phyloP scores from a whole-genome alignment of 2,329 filamentous ascomycete genomes.

The Xenoacremonium recifei region DNA sequence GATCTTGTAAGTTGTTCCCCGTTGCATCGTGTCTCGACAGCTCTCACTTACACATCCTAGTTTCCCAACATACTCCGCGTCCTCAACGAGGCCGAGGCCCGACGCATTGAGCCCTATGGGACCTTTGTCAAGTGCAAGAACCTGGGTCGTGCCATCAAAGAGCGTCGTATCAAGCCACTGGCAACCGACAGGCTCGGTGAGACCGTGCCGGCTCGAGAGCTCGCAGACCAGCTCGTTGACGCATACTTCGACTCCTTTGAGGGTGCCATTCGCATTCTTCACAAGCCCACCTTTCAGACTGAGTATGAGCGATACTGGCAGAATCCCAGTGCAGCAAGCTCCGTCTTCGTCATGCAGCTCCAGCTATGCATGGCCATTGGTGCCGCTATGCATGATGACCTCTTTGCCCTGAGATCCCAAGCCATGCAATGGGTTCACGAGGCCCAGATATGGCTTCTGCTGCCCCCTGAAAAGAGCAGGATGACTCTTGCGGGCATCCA shows the following conservation, averaged over 20 bases:
- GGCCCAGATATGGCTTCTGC: constrained; percentile 49
- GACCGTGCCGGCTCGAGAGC: constrained; percentile 34
- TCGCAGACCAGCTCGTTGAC: constrained; percentile 51
- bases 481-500: constrained; percentile 50
- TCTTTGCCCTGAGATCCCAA: constrained; percentile 39
- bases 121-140: constrained; percentile 40
- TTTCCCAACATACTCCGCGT: constrained; percentile 28
- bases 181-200: constrained; percentile 37
- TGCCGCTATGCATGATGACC: constrained; percentile 44
- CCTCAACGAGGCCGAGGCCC: constrained; percentile 24
- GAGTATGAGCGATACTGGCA: constrained; percentile 54
- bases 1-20: constrained; percentile 34
- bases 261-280: constrained; percentile 54
- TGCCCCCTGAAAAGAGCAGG: constrained; percentile 46
- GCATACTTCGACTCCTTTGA: constrained; percentile 57
- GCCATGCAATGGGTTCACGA: constrained; percentile 53
- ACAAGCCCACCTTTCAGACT: constrained; percentile 54
- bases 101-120: constrained; percentile 29
- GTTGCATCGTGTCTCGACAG: not conserved
- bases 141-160: constrained; percentile 41
- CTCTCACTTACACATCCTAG: constrained; percentile 13
- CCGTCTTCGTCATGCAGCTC: constrained; percentile 49
- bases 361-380: constrained; percentile 55
- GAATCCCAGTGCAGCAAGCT: constrained; percentile 36
- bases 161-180: constrained; percentile 34